Evolutionary conservation across 148 eudicot genomes (phyloP).

Genomic region (Linanthus parryae): DNA sequence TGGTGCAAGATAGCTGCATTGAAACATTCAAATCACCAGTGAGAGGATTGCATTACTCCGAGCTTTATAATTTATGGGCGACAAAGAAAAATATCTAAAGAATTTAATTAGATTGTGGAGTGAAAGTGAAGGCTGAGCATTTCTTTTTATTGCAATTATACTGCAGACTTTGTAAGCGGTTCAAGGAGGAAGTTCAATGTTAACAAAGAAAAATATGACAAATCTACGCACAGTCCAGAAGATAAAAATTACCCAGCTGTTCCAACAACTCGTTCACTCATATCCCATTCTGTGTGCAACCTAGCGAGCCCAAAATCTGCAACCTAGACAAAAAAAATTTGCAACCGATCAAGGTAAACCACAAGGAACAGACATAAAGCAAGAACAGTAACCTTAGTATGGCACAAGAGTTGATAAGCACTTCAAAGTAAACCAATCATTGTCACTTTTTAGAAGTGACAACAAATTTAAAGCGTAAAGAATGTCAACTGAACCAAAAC

Average conservation of each 20-base stretch:
- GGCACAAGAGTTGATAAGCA: background rate
- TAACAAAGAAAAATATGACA: background rate
- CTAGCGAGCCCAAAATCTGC: conserved; percentile 85
- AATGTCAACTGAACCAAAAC: background rate
- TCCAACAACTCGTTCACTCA: conserved; percentile 40
- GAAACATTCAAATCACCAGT: conserved; percentile 1
- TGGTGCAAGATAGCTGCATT: conserved; percentile 74
- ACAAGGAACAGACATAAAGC: background rate
- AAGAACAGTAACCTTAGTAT: no score
- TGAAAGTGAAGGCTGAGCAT: background rate
- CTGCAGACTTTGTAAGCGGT: no score
- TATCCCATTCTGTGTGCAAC: conserved; percentile 64
- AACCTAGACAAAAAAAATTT: conserved; percentile 38
- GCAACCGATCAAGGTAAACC: background rate
- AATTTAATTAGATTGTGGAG: background rate
- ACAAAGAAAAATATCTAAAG: no score
- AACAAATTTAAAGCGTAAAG: background rate
- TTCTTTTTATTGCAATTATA: no score
- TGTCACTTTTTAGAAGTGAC: no score
- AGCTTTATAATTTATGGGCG: no score
- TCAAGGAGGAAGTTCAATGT: no score
- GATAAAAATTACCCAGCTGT: conserved; percentile 60
- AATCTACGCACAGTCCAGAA: background rate
- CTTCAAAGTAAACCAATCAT: no score
- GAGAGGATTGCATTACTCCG: no score